Evolutionary conservation across 2,329 filamentous ascomycete genomes (phyloP), one percentile per base, ranked within the genome.

Genomic region (Cladosporium sp.): DNA sequence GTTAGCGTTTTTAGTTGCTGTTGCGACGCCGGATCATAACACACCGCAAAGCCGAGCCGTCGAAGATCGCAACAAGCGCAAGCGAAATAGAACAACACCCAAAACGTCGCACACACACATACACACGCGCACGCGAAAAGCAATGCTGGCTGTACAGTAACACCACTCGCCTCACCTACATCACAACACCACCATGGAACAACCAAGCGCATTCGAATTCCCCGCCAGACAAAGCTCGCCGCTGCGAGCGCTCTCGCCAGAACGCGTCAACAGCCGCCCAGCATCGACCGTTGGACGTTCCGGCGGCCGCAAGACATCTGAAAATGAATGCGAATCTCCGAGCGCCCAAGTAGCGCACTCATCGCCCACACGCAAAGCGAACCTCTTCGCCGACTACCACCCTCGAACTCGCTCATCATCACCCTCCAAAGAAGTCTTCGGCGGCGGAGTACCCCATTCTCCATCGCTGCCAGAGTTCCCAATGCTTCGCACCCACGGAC

Each of bases 191-290:
- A 43, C 25, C 48, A 69, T 68, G 64, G 68, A 70, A 57, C 63
- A 68, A 20, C 67, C 68, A 62, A 65, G 65, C 55, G 69, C 70
- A 60, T 76, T 74, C 58, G 70, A 75, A 53, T 76, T 75, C 59
- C 78, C 79, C 54, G 74, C 79, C 33, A 75, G 73, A 53, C 74
- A 75, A 56, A 45, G 52, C 32, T 53, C 55, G 51, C 79, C 84
- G 46, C 72, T 86, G 42, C 79, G 81, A 55, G 72, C 77, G 30
- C 72, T 79, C 45, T 83, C 84, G 16, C 81, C 83, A 8, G 82
- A 85, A 59, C 82, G 83, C 60, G 74, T 79, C 52, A 84, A 85
- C 49, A 62, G 66, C 56, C 66, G 61, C 39, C 67, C 64, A 47
- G 57, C 66, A 25, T 65, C 61, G 18, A 67, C 65, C 39, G 59